phyloP scores from a whole-genome alignment of 148 eudicot species.

The Cornus controversa region DNA sequence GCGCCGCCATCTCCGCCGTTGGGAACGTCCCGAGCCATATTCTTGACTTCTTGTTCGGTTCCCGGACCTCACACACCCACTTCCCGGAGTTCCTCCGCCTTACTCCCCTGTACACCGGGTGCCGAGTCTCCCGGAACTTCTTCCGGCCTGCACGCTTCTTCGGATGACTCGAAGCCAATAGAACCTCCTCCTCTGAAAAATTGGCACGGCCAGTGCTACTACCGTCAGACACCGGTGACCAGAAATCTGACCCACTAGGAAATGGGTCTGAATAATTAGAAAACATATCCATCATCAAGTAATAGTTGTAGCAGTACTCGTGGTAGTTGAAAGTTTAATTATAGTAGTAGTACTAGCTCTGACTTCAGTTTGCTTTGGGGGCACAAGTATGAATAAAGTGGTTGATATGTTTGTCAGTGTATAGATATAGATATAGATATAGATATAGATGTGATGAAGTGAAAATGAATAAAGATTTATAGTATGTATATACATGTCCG shows the following conservation, averaged over 20 bases:
- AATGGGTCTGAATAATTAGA: slow-evolving; percentile 4
- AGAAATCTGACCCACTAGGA: slow-evolving; percentile 1
- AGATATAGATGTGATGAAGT: no score
- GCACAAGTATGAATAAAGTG: not conserved
- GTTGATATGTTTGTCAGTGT: no score
- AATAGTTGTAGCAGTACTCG: not conserved
- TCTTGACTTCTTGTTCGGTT: slow-evolving; percentile 68
- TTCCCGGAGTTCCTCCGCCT: slow-evolving; percentile 58
- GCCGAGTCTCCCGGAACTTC: slow-evolving; percentile 74
- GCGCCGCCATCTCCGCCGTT: slow-evolving; percentile 83
- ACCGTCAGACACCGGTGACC: slow-evolving; percentile 5
- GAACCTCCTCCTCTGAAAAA: slow-evolving; percentile 35
- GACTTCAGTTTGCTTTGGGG: not conserved
- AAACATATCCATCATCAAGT: not conserved
- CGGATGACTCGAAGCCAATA: slow-evolving; percentile 59
- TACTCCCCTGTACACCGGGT: slow-evolving; percentile 81
- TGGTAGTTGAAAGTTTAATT: not conserved
- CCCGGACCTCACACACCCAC: slow-evolving; percentile 86
- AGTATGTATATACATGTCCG: no score
- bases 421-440: not conserved
- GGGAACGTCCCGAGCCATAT: slow-evolving; percentile 84
- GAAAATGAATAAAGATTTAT: no score
- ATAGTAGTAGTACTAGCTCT: no score
- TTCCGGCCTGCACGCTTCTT: slow-evolving; percentile 75
- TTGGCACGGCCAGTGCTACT: not conserved